Conservation (phyloP, 768 basidiomycete genomes). For the Calocera viscosa region DNA sequence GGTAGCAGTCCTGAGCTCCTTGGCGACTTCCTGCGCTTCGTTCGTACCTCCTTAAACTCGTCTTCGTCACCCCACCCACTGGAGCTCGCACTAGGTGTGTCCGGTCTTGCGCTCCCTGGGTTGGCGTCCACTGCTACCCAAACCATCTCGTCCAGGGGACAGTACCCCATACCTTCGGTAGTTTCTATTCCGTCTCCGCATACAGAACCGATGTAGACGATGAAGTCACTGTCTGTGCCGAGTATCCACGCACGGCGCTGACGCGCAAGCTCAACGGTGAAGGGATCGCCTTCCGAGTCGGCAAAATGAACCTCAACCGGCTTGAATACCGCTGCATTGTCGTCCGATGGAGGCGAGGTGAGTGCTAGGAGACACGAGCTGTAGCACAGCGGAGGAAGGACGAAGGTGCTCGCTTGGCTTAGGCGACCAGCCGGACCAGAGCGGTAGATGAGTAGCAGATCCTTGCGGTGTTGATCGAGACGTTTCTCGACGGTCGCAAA, state of each 20-base stretch:
- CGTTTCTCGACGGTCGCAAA: conserved; percentile 54
- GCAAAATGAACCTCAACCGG: conserved; percentile 52
- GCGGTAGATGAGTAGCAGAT: conserved; percentile 52
- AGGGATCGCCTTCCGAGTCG: conserved; percentile 73
- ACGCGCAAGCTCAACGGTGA: conserved; percentile 68
- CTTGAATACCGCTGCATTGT: conserved; percentile 12
- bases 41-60: conserved; percentile 49
- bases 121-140: conserved; percentile 33
- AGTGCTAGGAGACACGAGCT: conserved; percentile 48
- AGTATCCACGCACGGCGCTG: conserved; percentile 59
- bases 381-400: conserved; percentile 58
- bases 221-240: conserved; percentile 73
- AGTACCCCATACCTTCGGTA: conserved; percentile 41
- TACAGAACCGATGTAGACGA: conserved; percentile 42
- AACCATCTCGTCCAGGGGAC: conserved; percentile 61
- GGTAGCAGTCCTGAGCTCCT: conserved; percentile 12
- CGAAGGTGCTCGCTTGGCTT: conserved; percentile 43
- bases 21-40: conserved; percentile 36
- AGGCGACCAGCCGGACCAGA: conserved; percentile 59
- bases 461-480: conserved; percentile 47
- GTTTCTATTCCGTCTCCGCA: conserved; percentile 46
- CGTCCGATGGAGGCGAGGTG: conserved; percentile 13
- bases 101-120: not conserved
- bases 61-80: conserved; percentile 29
- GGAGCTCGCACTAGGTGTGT: not conserved